These are phyloP conservation scores for Thelephora terrestris DNA, from an alignment of 1,284 basidiomycete species.

Conservation along the genomic window DNA sequence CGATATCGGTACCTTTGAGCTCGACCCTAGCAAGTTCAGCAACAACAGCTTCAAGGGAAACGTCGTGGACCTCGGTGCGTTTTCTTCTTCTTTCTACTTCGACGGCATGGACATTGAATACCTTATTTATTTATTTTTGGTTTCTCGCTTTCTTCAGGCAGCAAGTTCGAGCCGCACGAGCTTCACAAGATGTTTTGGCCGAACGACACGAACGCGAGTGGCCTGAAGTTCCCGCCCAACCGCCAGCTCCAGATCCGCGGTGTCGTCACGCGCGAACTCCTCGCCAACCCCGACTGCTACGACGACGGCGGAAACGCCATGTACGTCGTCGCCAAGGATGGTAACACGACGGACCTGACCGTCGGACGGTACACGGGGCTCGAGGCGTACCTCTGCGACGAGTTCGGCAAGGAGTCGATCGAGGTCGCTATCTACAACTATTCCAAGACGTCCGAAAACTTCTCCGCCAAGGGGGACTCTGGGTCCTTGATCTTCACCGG, in stretches of 20 bases:
- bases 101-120: no score
- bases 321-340: conserved; percentile 13
- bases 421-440: conserved; percentile 14
- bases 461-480: conserved; percentile 21
- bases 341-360: conserved; percentile 17
- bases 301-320: conserved; percentile 12
- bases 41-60: conserved; percentile 34
- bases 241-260: conserved; percentile 13
- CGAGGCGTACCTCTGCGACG: conserved; percentile 9
- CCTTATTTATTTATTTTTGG: no score
- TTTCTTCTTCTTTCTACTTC: no score
- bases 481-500: conserved; percentile 16
- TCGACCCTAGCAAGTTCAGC: no score
- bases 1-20: no score
- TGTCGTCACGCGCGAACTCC: conserved; percentile 10
- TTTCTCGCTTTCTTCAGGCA: conserved; percentile 10
- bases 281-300: conserved; percentile 12
- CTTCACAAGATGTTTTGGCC: conserved; percentile 12
- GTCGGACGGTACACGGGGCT: conserved; percentile 15
- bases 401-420: conserved; percentile 11
- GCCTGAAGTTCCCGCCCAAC: conserved; percentile 11
- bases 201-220: conserved; percentile 4
- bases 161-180: conserved; percentile 10
- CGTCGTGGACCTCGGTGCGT: conserved; percentile 28
- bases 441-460: conserved; percentile 6